Evolutionary conservation across 176 grass and related monocot species (phyloP).

Genomic region (Cenchrus purpureus): DNA sequence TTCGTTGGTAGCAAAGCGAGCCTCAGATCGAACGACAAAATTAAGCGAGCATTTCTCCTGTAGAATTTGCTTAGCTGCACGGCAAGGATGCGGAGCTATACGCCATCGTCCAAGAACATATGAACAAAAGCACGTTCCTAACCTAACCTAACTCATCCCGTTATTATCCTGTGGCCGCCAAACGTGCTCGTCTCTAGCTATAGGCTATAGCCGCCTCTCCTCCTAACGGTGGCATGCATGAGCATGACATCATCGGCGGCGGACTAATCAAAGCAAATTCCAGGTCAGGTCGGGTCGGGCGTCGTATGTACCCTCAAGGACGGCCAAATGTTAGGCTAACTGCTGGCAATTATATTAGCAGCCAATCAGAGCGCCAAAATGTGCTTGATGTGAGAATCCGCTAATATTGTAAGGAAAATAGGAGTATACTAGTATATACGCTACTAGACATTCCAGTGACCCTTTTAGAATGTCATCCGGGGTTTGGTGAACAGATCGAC

Average conservation of each 20-base stretch:
- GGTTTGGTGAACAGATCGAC: constrained; percentile 13
- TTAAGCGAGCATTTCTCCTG: not conserved
- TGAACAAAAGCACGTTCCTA: not conserved
- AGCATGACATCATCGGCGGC: not conserved
- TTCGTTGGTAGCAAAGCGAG: not conserved
- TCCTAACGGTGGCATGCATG: too few species aligned
- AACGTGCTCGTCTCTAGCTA: not conserved
- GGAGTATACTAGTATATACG: too few species aligned
- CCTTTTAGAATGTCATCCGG: not conserved
- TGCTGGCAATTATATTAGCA: not conserved
- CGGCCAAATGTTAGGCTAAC: constrained; percentile 37
- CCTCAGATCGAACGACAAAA: not conserved
- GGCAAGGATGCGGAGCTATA: not conserved
- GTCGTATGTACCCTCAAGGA: not conserved
- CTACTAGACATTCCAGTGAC: not conserved
- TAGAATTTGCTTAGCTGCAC: not conserved
- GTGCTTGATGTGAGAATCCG: not conserved
- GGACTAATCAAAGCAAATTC: not conserved
- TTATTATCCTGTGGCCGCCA: constrained; percentile 8
- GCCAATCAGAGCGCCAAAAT: constrained; percentile 13
- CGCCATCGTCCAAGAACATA: not conserved
- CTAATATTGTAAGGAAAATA: too few species aligned
- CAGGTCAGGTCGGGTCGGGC: not conserved
- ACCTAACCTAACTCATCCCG: not conserved
- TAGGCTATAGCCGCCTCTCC: too few species aligned